phyloP scores from a whole-genome alignment of 371 early-diverging fungal genomes.

The Syncephalastrum sp. region DNA sequence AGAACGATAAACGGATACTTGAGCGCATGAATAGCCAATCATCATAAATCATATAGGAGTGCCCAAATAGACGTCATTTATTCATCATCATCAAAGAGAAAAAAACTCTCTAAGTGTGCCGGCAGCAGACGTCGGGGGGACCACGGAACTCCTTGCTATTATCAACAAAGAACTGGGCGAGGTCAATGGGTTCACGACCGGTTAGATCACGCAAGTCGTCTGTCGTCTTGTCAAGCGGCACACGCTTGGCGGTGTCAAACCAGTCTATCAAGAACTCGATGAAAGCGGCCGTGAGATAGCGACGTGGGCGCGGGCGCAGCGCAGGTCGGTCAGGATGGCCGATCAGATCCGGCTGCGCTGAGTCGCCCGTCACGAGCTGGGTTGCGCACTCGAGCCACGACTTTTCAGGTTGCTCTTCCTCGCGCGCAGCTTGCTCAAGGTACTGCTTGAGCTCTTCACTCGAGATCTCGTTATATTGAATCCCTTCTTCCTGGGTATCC shows the following conservation, averaged over 20 bases:
- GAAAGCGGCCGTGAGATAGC: neutral
- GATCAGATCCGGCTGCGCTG: neutral
- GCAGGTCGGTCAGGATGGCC: neutral
- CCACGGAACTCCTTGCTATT: slow-evolving; percentile 13
- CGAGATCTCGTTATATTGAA: slow-evolving; percentile 5
- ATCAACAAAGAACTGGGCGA: slow-evolving; percentile 12
- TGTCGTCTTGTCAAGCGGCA: slow-evolving; percentile 7
- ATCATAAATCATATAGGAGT: slow-evolving; percentile 4
- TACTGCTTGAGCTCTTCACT: slow-evolving; percentile 9
- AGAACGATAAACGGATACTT: slow-evolving; percentile 29
- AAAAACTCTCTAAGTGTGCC: neutral
- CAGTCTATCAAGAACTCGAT: slow-evolving; percentile 13
- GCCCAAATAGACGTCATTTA: too few species aligned
- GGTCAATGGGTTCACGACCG: slow-evolving; percentile 16
- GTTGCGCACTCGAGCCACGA: neutral
- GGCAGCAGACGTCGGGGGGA: neutral
- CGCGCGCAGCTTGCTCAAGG: slow-evolving; percentile 3
- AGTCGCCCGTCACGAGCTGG: neutral
- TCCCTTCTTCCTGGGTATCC: slow-evolving; percentile 7
- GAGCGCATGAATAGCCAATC: slow-evolving; percentile 6
- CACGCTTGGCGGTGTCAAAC: slow-evolving; percentile 1
- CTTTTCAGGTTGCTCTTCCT: neutral
- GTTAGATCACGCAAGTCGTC: slow-evolving; percentile 12
- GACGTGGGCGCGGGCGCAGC: slow-evolving; percentile 10
- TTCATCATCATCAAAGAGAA: neutral